Percentiles rank a stretch among this genome's conserved stretches.
Conservation (phyloP, 768 basidiomycete genomes). For the Phylloporus arenicola region DNA sequence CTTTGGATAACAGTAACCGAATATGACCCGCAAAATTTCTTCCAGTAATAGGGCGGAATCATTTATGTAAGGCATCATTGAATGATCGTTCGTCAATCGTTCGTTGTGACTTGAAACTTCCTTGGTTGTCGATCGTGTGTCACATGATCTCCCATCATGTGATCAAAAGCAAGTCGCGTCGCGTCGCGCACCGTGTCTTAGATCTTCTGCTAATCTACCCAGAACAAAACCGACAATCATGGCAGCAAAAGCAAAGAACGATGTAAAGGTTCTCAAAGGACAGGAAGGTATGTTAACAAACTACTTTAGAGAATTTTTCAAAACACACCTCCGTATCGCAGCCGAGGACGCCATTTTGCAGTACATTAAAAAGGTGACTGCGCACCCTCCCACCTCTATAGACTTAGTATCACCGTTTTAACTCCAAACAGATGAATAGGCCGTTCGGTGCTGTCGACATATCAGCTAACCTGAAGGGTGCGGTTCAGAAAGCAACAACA, state of each 20-base stretch:
- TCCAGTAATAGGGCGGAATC: no score
- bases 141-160: background rate
- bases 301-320: no score
- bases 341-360: slow-evolving; percentile 73
- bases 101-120: no score
- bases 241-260: slow-evolving; percentile 49
- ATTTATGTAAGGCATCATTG: no score
- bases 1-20: no score
- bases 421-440: slow-evolving; percentile 72
- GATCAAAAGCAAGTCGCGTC: background rate
- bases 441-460: slow-evolving; percentile 92
- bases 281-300: slow-evolving; percentile 49
- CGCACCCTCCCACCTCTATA: slow-evolving; percentile 4
- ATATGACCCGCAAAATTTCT: no score
- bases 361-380: slow-evolving; percentile 66
- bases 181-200: background rate
- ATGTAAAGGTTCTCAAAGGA: slow-evolving; percentile 64
- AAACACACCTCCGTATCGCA: slow-evolving; percentile 19
- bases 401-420: background rate
- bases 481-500: slow-evolving; percentile 74
- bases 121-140: no score
- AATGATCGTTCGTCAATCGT: no score
- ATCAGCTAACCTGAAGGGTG: slow-evolving; percentile 84
- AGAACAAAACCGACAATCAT: slow-evolving; percentile 13
- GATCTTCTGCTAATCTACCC: background rate